Evolutionary conservation across 2,329 filamentous ascomycete species (phyloP), one percentile per base, ranked within the genome.

Genomic region (Neonectria hederae): DNA sequence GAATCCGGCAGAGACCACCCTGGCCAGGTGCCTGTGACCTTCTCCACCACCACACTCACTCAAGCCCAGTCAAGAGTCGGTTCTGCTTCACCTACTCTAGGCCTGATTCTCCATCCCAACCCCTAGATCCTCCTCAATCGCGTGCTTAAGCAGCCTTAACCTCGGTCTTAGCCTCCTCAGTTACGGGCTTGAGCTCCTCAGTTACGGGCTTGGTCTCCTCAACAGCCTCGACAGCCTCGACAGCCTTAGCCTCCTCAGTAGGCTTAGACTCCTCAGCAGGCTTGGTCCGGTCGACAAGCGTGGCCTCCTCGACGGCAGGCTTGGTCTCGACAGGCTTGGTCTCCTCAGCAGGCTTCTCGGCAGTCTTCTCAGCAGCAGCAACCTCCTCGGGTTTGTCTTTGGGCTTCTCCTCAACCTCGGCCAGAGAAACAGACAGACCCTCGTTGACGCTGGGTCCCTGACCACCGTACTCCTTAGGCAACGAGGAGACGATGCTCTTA

Each of bases 391-490:
- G 21, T 42, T 61, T 52, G 58, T 69, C 59, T 11, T 58, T 54
- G 11, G 45, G 24, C 46, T 60, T 52, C 58, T 69, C 59, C 17
- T 59, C 59, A 9, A 64, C 21, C 45, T 65, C 42, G 22, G 65
- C 68, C 22, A 81, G 66, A 30, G 70, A 54, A 26, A 82, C 73
- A 2, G 75, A 73, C 38, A 75, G 62, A 11, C 76, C 79, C 28
- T 80, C 76, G 70, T 78, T 81, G 59, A 82, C 79, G 43, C 74
- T 78, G 14, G 76, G 73, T 53, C 87, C 90, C 71, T 89, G 89
- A 26, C 94, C 95, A 61, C 94, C 95, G 75, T 97, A 97, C 65
- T 86, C 88, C 69, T 86, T 84, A 2, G 94, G 93, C 53, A 97
- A 81, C 49, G 86, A 84, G 52, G 86, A 82, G 13, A 87, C 89